Evolutionary conservation across 108 stramenopile species (phyloP).

Genomic region (Cyclotella cryptica): DNA sequence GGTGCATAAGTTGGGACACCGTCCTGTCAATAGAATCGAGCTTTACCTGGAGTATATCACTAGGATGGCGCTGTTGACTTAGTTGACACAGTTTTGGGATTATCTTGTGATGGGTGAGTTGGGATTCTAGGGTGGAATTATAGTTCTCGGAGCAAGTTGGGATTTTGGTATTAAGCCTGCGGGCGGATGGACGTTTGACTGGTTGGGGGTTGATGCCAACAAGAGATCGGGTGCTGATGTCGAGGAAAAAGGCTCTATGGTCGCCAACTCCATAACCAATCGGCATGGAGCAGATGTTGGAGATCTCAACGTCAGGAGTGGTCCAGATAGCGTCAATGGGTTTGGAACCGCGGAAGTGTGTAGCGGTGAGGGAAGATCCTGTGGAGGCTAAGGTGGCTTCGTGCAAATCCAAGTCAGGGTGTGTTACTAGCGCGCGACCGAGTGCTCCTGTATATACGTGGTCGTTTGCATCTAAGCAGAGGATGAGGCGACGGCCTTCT

Average conservation of each 20-base stretch:
- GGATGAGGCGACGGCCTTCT: slow-evolving; percentile 12
- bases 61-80: neutral
- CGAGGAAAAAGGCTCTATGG: slow-evolving; percentile 11
- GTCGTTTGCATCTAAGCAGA: slow-evolving; percentile 27
- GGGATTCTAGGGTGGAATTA: neutral
- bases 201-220: no score
- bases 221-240: no score
- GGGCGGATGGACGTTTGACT: no score
- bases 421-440: neutral
- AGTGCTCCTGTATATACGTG: no score
- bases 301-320: no score
- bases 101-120: slow-evolving; percentile 1
- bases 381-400: slow-evolving; percentile 13
- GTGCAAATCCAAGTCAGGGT: slow-evolving; percentile 2
- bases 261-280: slow-evolving; percentile 24
- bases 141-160: slow-evolving; percentile 6
- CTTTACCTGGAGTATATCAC: neutral
- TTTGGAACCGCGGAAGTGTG: no score
- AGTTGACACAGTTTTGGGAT: neutral
- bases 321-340: no score
- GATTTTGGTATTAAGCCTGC: slow-evolving; percentile 10
- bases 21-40: slow-evolving; percentile 15
- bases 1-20: neutral
- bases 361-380: neutral
- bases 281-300: slow-evolving; percentile 16